Evolutionary conservation across 331 rosid species (phyloP).

Genomic region (Pyracantha coccinea): DNA sequence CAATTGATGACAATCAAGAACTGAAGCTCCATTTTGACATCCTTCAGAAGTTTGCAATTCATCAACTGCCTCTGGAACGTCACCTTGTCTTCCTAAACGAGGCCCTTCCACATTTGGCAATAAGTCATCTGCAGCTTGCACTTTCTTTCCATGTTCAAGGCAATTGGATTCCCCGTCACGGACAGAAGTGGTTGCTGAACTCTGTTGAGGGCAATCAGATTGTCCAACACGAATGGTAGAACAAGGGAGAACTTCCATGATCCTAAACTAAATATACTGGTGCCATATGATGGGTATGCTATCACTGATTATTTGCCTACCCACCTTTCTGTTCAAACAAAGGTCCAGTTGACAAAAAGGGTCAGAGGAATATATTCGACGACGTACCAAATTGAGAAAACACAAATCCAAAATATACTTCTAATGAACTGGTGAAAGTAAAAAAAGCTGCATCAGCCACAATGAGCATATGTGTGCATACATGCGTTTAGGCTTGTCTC

Average conservation of each 20-base stretch:
- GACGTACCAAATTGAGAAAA: not conserved
- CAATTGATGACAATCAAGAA: constrained; percentile 33
- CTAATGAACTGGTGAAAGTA: not conserved
- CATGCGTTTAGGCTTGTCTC: not conserved
- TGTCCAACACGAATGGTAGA: constrained; percentile 62
- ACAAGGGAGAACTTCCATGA: constrained; percentile 87
- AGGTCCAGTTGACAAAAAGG: constrained; percentile 15
- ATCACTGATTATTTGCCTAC: constrained; percentile 1
- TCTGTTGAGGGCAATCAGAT: constrained; percentile 54
- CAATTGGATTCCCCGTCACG: constrained; percentile 38
- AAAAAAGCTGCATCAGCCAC: not conserved
- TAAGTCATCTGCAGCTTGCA: constrained; percentile 29
- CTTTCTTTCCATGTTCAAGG: constrained; percentile 35
- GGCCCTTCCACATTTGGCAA: constrained; percentile 30
- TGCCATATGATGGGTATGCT: constrained; percentile 4
- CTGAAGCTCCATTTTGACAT: constrained; percentile 44
- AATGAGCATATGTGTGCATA: not conserved
- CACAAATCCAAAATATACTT: not conserved
- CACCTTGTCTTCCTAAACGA: constrained; percentile 37
- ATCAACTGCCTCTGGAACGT: constrained; percentile 23
- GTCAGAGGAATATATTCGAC: constrained; percentile 1
- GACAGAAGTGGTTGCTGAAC: constrained; percentile 37
- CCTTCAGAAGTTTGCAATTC: constrained; percentile 36
- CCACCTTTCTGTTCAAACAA: constrained; percentile 38
- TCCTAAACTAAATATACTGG: constrained; percentile 11